These are phyloP conservation scores for Cladosporium sp. DNA, from an alignment of 2,329 filamentous ascomycete genomes.

Conservation along the genomic window DNA sequence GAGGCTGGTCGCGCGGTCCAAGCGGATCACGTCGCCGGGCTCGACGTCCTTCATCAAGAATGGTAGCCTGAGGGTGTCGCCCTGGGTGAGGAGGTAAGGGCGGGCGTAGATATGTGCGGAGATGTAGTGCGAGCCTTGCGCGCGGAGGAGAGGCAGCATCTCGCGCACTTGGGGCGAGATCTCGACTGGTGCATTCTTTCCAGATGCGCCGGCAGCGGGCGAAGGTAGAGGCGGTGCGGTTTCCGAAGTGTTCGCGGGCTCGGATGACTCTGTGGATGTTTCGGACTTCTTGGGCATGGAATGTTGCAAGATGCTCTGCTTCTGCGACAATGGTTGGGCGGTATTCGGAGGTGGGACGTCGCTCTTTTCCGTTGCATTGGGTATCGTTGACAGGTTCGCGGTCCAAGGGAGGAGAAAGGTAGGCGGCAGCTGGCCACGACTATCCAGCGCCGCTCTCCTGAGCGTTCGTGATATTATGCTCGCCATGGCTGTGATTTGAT, in stretches of 20 bases:
- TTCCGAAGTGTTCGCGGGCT: slow-evolving; percentile 34
- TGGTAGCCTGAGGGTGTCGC: slow-evolving; percentile 44
- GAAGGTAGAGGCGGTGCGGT: slow-evolving; percentile 22
- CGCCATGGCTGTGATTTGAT: slow-evolving; percentile 12
- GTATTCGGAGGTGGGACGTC: slow-evolving; percentile 31
- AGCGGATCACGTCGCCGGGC: slow-evolving; percentile 77
- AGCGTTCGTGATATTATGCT: slow-evolving; percentile 48
- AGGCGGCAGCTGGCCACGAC: slow-evolving; percentile 47
- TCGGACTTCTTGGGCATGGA: not conserved
- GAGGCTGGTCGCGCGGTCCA: slow-evolving; percentile 76
- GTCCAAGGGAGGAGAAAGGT: slow-evolving; percentile 48
- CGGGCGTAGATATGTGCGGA: slow-evolving; percentile 72
- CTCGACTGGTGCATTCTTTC: slow-evolving; percentile 21
- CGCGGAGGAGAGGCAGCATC: slow-evolving; percentile 64
- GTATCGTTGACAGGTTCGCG: slow-evolving; percentile 38
- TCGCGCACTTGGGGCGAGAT: slow-evolving; percentile 38
- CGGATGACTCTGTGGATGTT: slow-evolving; percentile 26
- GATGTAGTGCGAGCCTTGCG: slow-evolving; percentile 71
- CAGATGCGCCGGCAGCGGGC: slow-evolving; percentile 26
- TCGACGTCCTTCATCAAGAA: slow-evolving; percentile 44
- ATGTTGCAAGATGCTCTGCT: not conserved
- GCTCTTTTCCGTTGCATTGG: slow-evolving; percentile 26
- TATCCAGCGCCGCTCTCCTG: slow-evolving; percentile 58
- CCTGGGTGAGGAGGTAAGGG: slow-evolving; percentile 67
- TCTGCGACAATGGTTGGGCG: not conserved